Conservation (phyloP, 257 asterid genomes). For the Solanum sitiens region DNA sequence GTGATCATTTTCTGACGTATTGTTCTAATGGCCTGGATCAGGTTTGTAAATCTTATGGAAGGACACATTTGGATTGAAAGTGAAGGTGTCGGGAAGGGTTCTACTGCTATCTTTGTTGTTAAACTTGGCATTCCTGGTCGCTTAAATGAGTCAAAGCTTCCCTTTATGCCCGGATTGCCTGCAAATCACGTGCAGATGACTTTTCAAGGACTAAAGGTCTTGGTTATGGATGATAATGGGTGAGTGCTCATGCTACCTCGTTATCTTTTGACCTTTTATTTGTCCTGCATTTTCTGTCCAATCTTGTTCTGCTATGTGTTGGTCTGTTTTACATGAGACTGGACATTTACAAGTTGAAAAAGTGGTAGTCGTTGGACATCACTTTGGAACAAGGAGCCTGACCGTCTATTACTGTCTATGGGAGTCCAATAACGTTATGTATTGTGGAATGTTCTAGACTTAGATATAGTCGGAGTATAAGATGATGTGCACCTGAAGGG, state of each 20-base stretch:
- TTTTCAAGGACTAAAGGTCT: conserved; percentile 73
- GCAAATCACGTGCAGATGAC: conserved; percentile 41
- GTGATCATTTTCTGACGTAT: not conserved
- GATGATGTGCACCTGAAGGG: not conserved
- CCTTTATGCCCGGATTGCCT: conserved; percentile 29
- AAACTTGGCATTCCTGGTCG: conserved; percentile 77
- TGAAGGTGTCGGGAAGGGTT: conserved; percentile 90
- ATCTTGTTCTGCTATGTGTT: not conserved
- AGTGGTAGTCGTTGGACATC: not conserved
- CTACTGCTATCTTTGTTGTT: conserved; percentile 60
- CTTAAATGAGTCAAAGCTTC: conserved; percentile 43
- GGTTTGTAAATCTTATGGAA: conserved; percentile 95
- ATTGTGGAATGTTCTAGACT: not conserved
- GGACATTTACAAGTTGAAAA: not conserved
- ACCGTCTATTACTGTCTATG: not conserved
- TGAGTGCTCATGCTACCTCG: conserved; percentile 8
- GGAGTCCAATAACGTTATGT: not conserved
- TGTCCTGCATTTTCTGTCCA: not conserved
- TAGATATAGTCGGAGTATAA: not conserved
- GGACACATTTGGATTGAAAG: conserved; percentile 94
- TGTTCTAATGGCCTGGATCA: conserved; percentile 6
- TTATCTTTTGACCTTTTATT: not conserved
- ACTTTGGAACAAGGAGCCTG: not conserved
- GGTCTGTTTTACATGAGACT: not conserved
- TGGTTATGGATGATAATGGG: conserved; percentile 88